Percentiles rank a stretch among this genome's conserved stretches.
phyloP scores from a whole-genome alignment of 164 flowering plant species.

The Vitis amurensis region DNA sequence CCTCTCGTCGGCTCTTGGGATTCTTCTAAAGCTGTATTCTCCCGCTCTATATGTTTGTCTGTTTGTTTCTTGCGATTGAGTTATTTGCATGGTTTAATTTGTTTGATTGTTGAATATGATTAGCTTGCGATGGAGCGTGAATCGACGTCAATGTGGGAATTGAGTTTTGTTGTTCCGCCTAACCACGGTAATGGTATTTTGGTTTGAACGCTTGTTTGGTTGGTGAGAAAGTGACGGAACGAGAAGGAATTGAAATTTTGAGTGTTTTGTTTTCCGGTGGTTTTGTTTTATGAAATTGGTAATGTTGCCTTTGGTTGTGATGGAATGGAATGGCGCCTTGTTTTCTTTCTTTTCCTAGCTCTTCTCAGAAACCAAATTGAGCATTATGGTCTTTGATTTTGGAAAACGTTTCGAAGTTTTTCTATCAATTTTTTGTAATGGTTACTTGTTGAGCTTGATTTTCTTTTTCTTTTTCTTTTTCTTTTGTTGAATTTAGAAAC shows the following conservation, averaged over 20 bases:
- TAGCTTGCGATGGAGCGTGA: conserved; percentile 91
- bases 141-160: conserved; percentile 87
- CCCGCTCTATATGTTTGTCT: background rate
- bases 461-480: conserved; percentile 5
- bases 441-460: no score
- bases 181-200: conserved; percentile 61
- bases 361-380: no score
- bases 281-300: background rate
- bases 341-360: background rate
- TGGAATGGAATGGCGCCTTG: background rate
- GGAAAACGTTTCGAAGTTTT: no score
- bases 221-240: no score
- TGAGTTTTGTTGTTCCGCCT: conserved; percentile 93
- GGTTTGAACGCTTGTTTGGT: background rate
- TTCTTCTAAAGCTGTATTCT: conserved; percentile 74
- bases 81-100: background rate
- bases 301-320: background rate
- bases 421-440: no score
- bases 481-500: conserved; percentile 47
- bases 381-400: no score
- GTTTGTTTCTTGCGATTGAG: background rate
- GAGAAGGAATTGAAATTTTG: no score
- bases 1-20: conserved; percentile 97
- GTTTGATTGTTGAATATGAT: background rate
- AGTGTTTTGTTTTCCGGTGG: no score